These are phyloP conservation scores for Macadamia integrifolia DNA, from an alignment of 164 flowering plant species.

Conservation along the genomic window DNA sequence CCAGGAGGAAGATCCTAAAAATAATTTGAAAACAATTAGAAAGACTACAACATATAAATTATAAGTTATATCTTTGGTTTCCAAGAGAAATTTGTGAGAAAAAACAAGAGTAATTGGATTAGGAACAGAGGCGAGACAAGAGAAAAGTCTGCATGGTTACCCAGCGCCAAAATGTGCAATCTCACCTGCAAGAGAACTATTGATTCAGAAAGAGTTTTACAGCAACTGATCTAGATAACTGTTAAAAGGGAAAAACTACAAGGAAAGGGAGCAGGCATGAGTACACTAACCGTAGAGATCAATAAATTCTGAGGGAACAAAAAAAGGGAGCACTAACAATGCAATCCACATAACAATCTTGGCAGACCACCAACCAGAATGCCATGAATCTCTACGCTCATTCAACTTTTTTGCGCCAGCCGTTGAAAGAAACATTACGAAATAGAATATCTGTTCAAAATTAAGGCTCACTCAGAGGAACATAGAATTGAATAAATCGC, in stretches of 20 bases:
- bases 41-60: no score
- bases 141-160: conserved; percentile 29
- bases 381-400: conserved; percentile 58
- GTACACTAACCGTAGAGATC: conserved; percentile 67
- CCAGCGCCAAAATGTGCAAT: conserved; percentile 94
- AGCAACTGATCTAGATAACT: background rate
- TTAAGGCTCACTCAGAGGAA: conserved; percentile 31
- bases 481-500: no score
- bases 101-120: background rate
- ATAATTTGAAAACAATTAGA: conserved; percentile 5
- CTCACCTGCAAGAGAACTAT: conserved; percentile 47
- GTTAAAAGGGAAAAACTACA: no score
- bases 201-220: conserved; percentile 1
- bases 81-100: background rate
- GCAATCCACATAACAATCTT: conserved; percentile 51
- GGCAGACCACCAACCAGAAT: conserved; percentile 86
- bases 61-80: background rate
- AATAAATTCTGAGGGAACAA: conserved; percentile 52
- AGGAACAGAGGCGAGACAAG: conserved; percentile 1
- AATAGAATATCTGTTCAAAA: conserved; percentile 48
- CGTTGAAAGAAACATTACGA: conserved; percentile 74
- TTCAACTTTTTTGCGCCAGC: conserved; percentile 61
- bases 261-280: background rate
- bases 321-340: conserved; percentile 48
- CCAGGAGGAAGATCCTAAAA: conserved; percentile 76